These are phyloP conservation scores for Dryas drummondii DNA, from an alignment of 306 rosid genomes.

Conservation along the genomic window DNA sequence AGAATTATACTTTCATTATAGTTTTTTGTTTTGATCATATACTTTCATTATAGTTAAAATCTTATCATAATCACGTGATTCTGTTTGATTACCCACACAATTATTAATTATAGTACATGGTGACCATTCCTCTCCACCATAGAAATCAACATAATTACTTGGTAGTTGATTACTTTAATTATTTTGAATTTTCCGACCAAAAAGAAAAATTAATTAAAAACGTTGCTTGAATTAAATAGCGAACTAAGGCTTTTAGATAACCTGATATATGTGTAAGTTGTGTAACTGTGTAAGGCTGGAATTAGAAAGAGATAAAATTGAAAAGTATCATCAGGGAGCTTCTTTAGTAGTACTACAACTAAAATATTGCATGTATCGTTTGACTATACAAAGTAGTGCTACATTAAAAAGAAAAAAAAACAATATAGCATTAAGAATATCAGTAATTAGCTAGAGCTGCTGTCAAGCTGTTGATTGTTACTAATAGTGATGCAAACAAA, in stretches of 20 bases:
- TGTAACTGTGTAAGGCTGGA: too few species aligned
- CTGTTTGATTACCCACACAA: constrained; percentile 14
- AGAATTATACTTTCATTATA: too few species aligned
- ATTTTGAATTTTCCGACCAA: too few species aligned
- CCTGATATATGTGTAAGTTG: too few species aligned
- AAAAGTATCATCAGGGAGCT: too few species aligned
- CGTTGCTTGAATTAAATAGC: too few species aligned
- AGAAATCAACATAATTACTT: constrained; percentile 20
- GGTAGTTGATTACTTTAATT: not conserved
- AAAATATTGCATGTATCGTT: too few species aligned
- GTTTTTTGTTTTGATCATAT: not conserved
- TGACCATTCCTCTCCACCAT: constrained; percentile 12
- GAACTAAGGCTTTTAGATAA: too few species aligned
- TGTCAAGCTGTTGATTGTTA: constrained; percentile 46
- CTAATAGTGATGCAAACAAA: not conserved
- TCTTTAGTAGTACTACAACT: too few species aligned
- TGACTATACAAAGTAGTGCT: too few species aligned
- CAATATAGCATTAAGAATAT: not conserved
- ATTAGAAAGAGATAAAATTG: too few species aligned
- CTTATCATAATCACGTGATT: constrained; percentile 1
- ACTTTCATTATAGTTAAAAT: constrained; percentile 14
- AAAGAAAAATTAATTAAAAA: too few species aligned
- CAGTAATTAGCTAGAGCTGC: constrained; percentile 23
- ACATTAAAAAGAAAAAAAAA: not conserved
- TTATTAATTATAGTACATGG: constrained; percentile 13